These are phyloP conservation scores for Eucalyptus albens DNA, from an alignment of 345 rosid species.

Conservation along the genomic window DNA sequence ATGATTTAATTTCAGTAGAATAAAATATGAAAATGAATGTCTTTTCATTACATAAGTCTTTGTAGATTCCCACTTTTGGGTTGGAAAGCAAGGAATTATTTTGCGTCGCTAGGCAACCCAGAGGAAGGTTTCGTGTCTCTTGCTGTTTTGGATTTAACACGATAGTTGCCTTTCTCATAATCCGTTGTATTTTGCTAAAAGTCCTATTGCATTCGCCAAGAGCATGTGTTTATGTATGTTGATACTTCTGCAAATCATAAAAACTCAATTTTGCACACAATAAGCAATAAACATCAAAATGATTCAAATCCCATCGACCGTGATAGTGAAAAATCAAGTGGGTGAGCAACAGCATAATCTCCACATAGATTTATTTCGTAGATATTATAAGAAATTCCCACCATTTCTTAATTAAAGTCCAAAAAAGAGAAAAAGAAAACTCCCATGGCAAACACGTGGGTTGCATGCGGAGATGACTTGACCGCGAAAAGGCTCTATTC, in stretches of 20 bases:
- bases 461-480: not conserved
- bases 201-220: not conserved
- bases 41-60: too few relatives aligned
- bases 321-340: not conserved
- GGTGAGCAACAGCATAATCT: not conserved
- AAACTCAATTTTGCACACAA: not conserved
- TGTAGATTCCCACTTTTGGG: too few relatives aligned
- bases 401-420: not conserved
- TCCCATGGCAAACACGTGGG: rapidly evolving
- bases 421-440: too few relatives aligned
- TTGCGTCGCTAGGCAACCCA: too few relatives aligned
- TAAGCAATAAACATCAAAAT: not conserved
- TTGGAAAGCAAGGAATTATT: too few relatives aligned
- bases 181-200: not conserved
- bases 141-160: too few relatives aligned
- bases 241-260: too few relatives aligned
- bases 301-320: not conserved
- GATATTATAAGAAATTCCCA: not conserved
- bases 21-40: too few relatives aligned
- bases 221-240: not conserved
- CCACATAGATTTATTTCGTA: not conserved
- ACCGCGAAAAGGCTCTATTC: too few relatives aligned
- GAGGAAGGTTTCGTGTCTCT: too few relatives aligned
- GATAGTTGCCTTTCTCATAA: not conserved
- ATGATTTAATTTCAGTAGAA: too few relatives aligned